Base-by-base conservation (phyloP, 164 flowering plant genomes). In the Magnolia changhungtana region DNA sequence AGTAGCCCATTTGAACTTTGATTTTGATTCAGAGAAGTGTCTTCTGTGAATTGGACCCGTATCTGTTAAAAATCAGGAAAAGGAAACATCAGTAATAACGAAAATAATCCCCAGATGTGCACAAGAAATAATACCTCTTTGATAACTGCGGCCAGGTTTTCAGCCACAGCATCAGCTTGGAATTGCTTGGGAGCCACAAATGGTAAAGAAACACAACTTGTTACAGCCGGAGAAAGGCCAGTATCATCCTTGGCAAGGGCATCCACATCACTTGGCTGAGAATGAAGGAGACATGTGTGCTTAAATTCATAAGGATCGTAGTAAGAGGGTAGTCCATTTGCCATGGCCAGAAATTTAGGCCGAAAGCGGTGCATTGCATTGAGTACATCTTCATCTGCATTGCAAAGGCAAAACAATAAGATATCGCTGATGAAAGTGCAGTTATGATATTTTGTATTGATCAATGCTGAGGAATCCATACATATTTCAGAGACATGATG, bases 331-430 rank as follows among this genome's bases (percentile, higher is more conserved):
- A 84, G 51, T 27, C 86, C 87, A 78, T 78, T 71, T 51, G 89
- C 83, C 24, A 67, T 75, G 75, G 63, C 83, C 29, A 91, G 78
- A 84, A 85, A 90, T 51, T 84, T 76, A 49, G 99, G 99, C 50
- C 99, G 92, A 76, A 88, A 91, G 0, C 91, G 89, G 80, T 96
- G 99, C 80, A 96, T 10, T 31, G 90, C 75, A 75, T 82, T 80
- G 55, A 96, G 61, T 68, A 90, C 80, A 76, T 91, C 94, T 69
- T 94, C 93, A 89, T 92, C 99, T 96, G 97, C 81, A 55, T 55
- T 16, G 18, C 16, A 82, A 11, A 31, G 63, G 52, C 63, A 14
- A 72, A 58, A 7, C 8, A n/a, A 72, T 5, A 13, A 10, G 29
- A 73, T 75, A 10, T 77, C 74, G 9, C 45, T 74, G 50, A 74